phyloP scores from a whole-genome alignment of 106 monocot genomes.

The Ottelia alismoides region DNA sequence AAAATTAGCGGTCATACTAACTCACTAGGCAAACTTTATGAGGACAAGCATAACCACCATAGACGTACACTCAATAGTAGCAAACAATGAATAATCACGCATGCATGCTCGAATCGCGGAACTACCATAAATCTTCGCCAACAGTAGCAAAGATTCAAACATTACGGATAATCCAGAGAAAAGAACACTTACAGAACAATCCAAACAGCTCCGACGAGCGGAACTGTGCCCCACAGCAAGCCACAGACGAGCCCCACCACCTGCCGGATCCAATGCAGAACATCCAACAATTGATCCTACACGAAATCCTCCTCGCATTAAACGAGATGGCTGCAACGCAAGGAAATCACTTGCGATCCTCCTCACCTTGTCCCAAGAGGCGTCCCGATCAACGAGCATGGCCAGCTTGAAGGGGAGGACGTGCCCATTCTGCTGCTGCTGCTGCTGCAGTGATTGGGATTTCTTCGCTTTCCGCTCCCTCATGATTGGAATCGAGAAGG shows the following conservation, averaged over 20 bases:
- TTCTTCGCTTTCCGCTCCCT: conserved; percentile 25
- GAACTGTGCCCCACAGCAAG: conserved; percentile 74
- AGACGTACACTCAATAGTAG: too few species aligned
- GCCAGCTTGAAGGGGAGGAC: conserved; percentile 59
- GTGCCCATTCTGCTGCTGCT: conserved; percentile 26
- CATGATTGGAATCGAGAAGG: too few species aligned
- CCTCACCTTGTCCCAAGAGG: conserved; percentile 90
- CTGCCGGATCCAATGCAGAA: conserved; percentile 94
- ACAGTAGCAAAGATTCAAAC: too few species aligned
- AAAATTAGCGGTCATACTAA: too few species aligned
- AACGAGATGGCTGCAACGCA: neutral
- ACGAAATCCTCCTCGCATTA: neutral
- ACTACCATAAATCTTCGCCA: too few species aligned
- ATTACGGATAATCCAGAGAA: too few species aligned
- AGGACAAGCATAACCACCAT: too few species aligned
- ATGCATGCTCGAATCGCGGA: too few species aligned
- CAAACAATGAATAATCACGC: too few species aligned
- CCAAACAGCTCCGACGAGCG: conserved; percentile 75
- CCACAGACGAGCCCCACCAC: conserved; percentile 67
- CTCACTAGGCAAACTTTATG: too few species aligned
- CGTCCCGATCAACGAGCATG: conserved; percentile 72
- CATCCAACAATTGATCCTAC: conserved; percentile 82
- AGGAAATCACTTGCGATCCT: too few species aligned
- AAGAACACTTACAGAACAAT: conserved; percentile 70
- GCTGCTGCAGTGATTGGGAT: neutral